These are phyloP conservation scores for Penicillium parvum DNA, from an alignment of 495 filamentous ascomycete genomes.

Conservation along the genomic window DNA sequence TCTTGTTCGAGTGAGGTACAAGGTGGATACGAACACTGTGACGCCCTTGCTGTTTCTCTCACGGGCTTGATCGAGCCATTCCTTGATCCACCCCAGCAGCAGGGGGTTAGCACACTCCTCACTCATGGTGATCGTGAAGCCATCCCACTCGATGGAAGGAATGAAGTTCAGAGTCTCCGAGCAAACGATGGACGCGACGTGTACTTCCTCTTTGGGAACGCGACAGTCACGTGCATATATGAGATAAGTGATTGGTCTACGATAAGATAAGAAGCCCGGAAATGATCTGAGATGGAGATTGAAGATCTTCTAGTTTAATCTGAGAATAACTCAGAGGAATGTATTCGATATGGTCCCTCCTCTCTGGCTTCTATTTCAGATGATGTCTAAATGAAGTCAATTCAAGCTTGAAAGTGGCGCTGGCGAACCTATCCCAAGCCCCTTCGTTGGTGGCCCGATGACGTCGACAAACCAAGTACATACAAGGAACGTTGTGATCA, in stretches of 20 bases:
- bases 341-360: no score
- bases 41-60: slow-evolving; percentile 68
- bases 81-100: slow-evolving; percentile 69
- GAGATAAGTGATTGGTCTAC: slow-evolving; percentile 10
- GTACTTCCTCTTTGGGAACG: slow-evolving; percentile 23
- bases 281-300: neutral
- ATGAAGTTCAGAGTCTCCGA: neutral
- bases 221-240: neutral
- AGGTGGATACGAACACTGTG: slow-evolving; percentile 42
- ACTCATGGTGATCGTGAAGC: slow-evolving; percentile 29
- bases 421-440: no score
- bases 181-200: slow-evolving; percentile 15
- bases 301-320: no score
- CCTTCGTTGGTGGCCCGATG: slow-evolving; percentile 7
- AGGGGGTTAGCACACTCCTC: slow-evolving; percentile 66
- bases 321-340: no score
- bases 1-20: neutral
- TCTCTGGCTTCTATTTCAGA: no score
- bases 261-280: neutral
- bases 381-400: no score
- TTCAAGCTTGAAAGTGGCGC: no score
- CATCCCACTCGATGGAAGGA: slow-evolving; percentile 1
- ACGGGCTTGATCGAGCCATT: slow-evolving; percentile 72
- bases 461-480: slow-evolving; percentile 10
- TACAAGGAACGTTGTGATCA: neutral